phyloP scores from a whole-genome alignment of 2,329 filamentous ascomycete species.

The Colletotrichum neosansevieriae region DNA sequence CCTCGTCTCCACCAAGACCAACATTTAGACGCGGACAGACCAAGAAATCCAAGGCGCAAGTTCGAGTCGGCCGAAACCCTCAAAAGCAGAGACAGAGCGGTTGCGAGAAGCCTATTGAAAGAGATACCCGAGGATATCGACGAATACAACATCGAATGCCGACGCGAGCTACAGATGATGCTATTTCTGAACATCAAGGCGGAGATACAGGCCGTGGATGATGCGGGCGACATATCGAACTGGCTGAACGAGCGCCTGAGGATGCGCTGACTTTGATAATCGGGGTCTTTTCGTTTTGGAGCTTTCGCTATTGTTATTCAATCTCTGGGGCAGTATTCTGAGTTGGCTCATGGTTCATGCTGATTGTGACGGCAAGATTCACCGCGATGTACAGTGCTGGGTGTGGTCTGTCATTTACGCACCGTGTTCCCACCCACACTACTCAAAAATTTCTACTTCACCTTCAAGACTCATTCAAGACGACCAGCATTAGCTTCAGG shows the following conservation, averaged over 20 bases:
- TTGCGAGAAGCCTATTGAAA: slow-evolving; percentile 67
- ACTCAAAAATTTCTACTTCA: slow-evolving; percentile 40
- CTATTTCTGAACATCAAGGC: slow-evolving; percentile 80
- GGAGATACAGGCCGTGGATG: slow-evolving; percentile 79
- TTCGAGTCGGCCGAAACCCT: slow-evolving; percentile 49
- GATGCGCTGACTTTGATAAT: background rate
- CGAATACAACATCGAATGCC: slow-evolving; percentile 53
- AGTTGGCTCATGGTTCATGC: slow-evolving; percentile 8
- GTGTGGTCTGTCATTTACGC: slow-evolving; percentile 7
- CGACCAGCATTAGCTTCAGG: slow-evolving; percentile 6
- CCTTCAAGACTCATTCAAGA: slow-evolving; percentile 17
- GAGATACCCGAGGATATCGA: slow-evolving; percentile 46
- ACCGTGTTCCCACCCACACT: slow-evolving; percentile 39
- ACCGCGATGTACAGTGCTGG: slow-evolving; percentile 20
- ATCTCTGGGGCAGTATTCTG: background rate
- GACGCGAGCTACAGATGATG: slow-evolving; percentile 77
- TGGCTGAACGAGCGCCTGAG: slow-evolving; percentile 63
- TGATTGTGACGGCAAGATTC: background rate
- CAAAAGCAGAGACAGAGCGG: slow-evolving; percentile 67
- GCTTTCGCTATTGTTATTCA: background rate
- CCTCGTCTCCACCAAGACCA: background rate
- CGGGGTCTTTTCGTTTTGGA: too few relatives aligned
- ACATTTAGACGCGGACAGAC: background rate
- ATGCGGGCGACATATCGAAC: slow-evolving; percentile 59
- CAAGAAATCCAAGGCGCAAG: background rate